Base-by-base conservation (phyloP, 441 rosid genomes). In the Pelargonium australe region DNA sequence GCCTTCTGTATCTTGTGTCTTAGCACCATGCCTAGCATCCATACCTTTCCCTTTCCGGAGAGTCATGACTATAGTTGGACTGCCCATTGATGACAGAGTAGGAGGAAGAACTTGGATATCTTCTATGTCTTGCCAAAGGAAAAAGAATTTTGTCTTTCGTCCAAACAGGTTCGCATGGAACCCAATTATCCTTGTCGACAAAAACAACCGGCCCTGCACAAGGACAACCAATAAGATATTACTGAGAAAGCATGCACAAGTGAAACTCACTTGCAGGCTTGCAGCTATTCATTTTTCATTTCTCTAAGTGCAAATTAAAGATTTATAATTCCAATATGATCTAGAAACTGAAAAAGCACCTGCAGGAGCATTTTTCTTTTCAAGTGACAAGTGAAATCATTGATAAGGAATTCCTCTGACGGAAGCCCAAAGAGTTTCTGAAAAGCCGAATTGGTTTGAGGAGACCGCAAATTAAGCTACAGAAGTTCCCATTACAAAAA, bases 341-440 rank as follows among this genome's bases (percentile, higher is more conserved):
- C 72, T 69, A 68, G 49, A 31, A 68, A 34, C 65, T 12, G 23
- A 40, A 72, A 69, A 53, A 64, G 72, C 75, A 93, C 99, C 99
- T 94, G 99, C 74, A 89, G 79, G 58, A 90, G 92, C 96, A 94
- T 89, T 85, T 78, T 94, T 70, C 99, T 83, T 79, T 83, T 91
- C 77, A 94, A 87, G 83, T 94, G 99, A 80, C 99, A 94, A 57
- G 99, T 86, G 76, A 94, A 94, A 83, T 91, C 96, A 75, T 94
- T 91, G 85, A 94, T 94, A 73, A 94, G 89, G 82, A 94, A 94
- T 77, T 94, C 99, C 84, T 88, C 99, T n/a, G 83, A 83, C 49
- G 99, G 97, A 57, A 94, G 95, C 73, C 92, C 85, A 78, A 94
- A 94, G 72, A 94, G 97, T 83, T 91, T 94, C 83, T 94, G 99